Percentiles rank a stretch among this genome's conserved stretches.
Conservation (phyloP, 1,284 basidiomycete species). For the Hortiboletus rubellus region DNA sequence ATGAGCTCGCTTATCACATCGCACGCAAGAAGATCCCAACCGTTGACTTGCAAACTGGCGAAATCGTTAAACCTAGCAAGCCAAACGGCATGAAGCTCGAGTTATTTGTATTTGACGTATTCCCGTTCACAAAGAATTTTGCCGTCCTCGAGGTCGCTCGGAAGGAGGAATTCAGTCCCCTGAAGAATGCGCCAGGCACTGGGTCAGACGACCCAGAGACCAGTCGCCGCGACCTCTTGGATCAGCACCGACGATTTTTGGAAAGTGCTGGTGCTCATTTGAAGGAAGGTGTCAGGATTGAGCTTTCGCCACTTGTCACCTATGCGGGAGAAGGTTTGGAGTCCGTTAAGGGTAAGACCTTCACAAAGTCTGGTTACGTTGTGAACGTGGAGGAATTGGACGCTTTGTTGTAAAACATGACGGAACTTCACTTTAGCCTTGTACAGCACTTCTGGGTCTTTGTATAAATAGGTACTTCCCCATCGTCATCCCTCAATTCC, state of each 20-base stretch:
- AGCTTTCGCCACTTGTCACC: conserved; percentile 85
- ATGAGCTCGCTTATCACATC: conserved; percentile 94
- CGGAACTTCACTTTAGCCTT: conserved; percentile 22
- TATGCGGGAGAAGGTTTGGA: conserved; percentile 94
- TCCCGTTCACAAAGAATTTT: conserved; percentile 87
- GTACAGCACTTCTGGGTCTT: conserved; percentile 27
- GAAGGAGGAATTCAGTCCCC: conserved; percentile 90
- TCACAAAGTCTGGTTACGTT: conserved; percentile 61
- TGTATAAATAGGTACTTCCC: conserved; percentile 14
- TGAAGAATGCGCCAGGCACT: conserved; percentile 97
- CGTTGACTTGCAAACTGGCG: conserved; percentile 68
- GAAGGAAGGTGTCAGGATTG: conserved; percentile 74
- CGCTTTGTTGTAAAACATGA: conserved; percentile 37
- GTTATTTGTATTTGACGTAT: conserved; percentile 98
- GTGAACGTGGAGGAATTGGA: conserved; percentile 52
- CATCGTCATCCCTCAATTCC: conserved; percentile 1
- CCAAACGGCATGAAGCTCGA: conserved; percentile 99
- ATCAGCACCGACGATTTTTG: conserved; percentile 89
- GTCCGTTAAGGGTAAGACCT: conserved; percentile 73
- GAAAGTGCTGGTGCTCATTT: conserved; percentile 77
- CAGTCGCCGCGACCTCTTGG: conserved; percentile 84
- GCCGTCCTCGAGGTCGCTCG: conserved; percentile 89
- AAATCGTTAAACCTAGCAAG: conserved; percentile 72
- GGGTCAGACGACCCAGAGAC: conserved; percentile 94
- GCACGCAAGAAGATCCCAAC: conserved; percentile 97